Evolutionary conservation across 352 stramenopile species (phyloP).

Genomic region (Phytophthora citricola): DNA sequence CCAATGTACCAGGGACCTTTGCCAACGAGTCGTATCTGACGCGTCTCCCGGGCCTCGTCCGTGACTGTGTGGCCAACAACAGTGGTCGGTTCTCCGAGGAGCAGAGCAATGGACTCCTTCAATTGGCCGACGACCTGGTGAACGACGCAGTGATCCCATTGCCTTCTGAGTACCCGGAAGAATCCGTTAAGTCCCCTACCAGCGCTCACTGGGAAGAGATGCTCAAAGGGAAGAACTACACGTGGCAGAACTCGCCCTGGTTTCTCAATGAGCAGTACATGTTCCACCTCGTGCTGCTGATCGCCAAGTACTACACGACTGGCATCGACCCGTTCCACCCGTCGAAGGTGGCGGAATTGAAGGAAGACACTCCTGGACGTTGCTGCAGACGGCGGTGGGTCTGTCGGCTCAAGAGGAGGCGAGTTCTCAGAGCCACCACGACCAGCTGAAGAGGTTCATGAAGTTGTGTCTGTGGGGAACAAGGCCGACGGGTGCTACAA

Average conservation of each 20-base stretch:
- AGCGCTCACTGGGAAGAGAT: slow-evolving; percentile 56
- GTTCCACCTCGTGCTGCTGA: slow-evolving; percentile 72
- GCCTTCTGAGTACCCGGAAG: slow-evolving; percentile 43
- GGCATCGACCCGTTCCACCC: slow-evolving; percentile 72
- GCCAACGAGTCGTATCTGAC: slow-evolving; percentile 70
- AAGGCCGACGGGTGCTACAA: slow-evolving; percentile 84
- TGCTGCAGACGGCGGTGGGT: slow-evolving; percentile 64
- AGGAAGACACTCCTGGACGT: slow-evolving; percentile 54
- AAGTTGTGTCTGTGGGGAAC: slow-evolving; percentile 83
- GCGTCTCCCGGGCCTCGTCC: slow-evolving; percentile 62
- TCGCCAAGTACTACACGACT: slow-evolving; percentile 69
- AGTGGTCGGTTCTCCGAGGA: slow-evolving; percentile 40
- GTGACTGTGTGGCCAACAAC: slow-evolving; percentile 64
- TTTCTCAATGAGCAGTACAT: slow-evolving; percentile 81
- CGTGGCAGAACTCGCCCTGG: slow-evolving; percentile 76
- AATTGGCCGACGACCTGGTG: slow-evolving; percentile 57
- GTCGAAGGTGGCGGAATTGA: slow-evolving; percentile 62
- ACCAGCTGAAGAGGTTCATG: slow-evolving; percentile 58
- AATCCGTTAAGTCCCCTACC: slow-evolving; percentile 43
- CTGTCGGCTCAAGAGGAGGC: slow-evolving; percentile 29
- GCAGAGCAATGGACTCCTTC: too few species aligned
- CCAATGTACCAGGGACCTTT: slow-evolving; percentile 62
- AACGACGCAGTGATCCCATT: slow-evolving; percentile 54
- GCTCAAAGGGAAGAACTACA: slow-evolving; percentile 51
- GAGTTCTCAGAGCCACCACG: slow-evolving; percentile 36